Evolutionary conservation across 495 filamentous ascomycete species (phyloP).

Genomic region (Lindgomyces ingoldianus): DNA sequence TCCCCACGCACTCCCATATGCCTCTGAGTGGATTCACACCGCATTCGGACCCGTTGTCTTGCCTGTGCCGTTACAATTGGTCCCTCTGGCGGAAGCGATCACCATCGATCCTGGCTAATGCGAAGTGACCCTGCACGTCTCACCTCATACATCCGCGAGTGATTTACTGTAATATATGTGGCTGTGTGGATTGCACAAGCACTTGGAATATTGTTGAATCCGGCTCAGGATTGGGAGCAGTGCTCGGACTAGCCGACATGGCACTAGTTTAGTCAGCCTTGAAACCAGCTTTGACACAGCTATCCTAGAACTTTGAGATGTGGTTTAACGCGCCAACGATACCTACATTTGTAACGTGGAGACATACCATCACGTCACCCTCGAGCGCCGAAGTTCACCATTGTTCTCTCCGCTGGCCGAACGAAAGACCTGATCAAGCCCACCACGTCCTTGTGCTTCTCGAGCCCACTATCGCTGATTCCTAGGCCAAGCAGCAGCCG

Average conservation of each 20-base stretch:
- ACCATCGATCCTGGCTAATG: not conserved
- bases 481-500: slow-evolving; percentile 9
- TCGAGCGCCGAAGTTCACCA: not conserved
- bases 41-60: no score
- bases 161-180: not conserved
- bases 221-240: slow-evolving; percentile 6
- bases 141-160: not conserved
- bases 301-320: not conserved
- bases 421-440: slow-evolving; percentile 3
- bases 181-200: not conserved
- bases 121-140: not conserved
- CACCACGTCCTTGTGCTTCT: slow-evolving; percentile 3
- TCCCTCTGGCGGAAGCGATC: slow-evolving; percentile 7
- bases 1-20: no score
- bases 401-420: slow-evolving; percentile 7
- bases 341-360: not conserved
- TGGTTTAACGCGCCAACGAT: slow-evolving; percentile 3
- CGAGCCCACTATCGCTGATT: slow-evolving; percentile 3
- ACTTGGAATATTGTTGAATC: not conserved
- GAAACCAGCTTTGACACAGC: not conserved
- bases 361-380: slow-evolving; percentile 1
- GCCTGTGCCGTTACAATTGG: no score
- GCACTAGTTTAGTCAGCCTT: slow-evolving; percentile 2
- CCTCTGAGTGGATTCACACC: no score
- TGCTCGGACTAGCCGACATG: not conserved